Conservation (phyloP, 2,329 filamentous ascomycete genomes). For the Aspergillus versicolor region DNA sequence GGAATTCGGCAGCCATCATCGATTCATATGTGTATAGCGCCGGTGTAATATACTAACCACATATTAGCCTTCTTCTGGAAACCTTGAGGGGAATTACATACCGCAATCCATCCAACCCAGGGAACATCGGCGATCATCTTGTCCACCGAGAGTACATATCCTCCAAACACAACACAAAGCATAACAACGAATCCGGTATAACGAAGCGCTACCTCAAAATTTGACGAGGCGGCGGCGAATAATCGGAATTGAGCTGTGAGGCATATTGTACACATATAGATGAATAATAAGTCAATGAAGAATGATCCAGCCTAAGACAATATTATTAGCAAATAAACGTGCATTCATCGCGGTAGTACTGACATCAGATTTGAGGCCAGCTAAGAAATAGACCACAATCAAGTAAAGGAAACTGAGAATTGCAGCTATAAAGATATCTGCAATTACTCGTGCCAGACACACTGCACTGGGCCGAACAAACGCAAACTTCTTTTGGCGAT, state of each 20-base stretch:
- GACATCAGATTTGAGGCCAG: slow-evolving; percentile 34
- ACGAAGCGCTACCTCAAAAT: slow-evolving; percentile 63
- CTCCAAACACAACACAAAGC: slow-evolving; percentile 60
- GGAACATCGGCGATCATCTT: slow-evolving; percentile 56
- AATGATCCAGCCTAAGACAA: slow-evolving; percentile 54
- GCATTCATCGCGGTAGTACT: neutral
- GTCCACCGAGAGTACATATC: slow-evolving; percentile 62
- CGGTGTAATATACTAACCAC: slow-evolving; percentile 44
- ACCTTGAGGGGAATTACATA: slow-evolving; percentile 13
- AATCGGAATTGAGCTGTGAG: slow-evolving; percentile 62
- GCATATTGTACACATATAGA: slow-evolving; percentile 58
- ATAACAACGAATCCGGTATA: slow-evolving; percentile 61
- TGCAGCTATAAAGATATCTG: slow-evolving; percentile 56
- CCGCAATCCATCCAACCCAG: slow-evolving; percentile 60
- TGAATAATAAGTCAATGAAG: slow-evolving; percentile 62
- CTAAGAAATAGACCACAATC: slow-evolving; percentile 63
- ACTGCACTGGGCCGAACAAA: slow-evolving; percentile 65
- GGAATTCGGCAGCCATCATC: slow-evolving; percentile 63
- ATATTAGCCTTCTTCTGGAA: slow-evolving; percentile 17
- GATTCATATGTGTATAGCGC: slow-evolving; percentile 61
- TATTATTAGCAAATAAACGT: neutral
- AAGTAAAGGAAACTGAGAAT: slow-evolving; percentile 55
- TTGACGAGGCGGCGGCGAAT: slow-evolving; percentile 58
- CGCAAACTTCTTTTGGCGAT: slow-evolving; percentile 62
- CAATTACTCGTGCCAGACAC: slow-evolving; percentile 55